A percentile compares a stretch with the other conserved stretches of the same genome.
Conservation (phyloP, 108 stramenopile species). For the Hondaea fermentalgiana region DNA sequence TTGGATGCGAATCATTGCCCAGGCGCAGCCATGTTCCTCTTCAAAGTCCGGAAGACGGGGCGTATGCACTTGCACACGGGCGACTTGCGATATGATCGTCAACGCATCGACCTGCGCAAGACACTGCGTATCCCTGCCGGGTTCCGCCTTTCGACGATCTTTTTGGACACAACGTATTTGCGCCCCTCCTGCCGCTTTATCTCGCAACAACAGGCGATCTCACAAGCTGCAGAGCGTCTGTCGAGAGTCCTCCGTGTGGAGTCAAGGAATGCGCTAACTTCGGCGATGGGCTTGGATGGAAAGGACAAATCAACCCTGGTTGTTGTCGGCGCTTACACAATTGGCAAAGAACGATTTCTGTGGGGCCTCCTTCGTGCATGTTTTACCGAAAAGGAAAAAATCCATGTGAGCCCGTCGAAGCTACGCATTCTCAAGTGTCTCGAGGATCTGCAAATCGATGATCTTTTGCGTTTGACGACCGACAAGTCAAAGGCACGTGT, state of each 20-base stretch:
- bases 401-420: not conserved
- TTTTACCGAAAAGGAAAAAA: not conserved
- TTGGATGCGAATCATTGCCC: not conserved
- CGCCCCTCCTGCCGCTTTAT: not conserved
- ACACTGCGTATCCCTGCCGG: not conserved
- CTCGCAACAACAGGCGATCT: not conserved
- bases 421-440: not conserved
- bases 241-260: not conserved
- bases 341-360: not conserved
- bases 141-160: not conserved
- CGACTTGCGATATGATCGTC: not conserved
- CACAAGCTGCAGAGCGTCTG: not conserved
- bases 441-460: not conserved
- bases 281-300: not conserved
- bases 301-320: not conserved
- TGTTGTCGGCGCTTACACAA: not conserved
- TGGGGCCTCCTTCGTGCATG: not conserved
- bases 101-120: not conserved
- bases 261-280: not conserved
- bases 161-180: not conserved
- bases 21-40: conserved; percentile 4
- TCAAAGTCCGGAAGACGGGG: not conserved
- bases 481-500: not conserved
- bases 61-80: not conserved
- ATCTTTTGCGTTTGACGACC: not conserved